Evolutionary conservation across 148 eudicot genomes (phyloP).

Genomic region (Euryodendron excelsum): DNA sequence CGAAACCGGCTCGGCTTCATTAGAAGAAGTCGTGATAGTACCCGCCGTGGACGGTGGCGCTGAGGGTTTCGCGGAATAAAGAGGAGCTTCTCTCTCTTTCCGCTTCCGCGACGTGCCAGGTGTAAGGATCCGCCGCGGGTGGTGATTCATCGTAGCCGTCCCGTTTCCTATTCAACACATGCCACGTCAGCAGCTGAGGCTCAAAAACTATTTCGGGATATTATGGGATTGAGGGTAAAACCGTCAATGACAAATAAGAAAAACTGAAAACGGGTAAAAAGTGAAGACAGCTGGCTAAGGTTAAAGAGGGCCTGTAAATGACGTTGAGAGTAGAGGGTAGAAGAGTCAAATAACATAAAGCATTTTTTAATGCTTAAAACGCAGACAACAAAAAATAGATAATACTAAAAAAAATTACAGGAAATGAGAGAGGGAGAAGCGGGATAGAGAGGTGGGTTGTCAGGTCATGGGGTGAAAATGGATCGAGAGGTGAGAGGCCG

Average conservation of each 20-base stretch:
- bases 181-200: background rate
- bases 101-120: slow-evolving; percentile 54
- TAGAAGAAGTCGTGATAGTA: slow-evolving; percentile 17
- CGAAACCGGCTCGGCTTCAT: slow-evolving; percentile 19
- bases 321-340: background rate
- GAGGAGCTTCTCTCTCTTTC: slow-evolving; percentile 48
- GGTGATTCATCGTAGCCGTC: slow-evolving; percentile 61
- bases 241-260: background rate
- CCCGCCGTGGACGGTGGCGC: slow-evolving; percentile 7
- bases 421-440: background rate
- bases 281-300: background rate
- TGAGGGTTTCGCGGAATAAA: slow-evolving; percentile 3
- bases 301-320: background rate
- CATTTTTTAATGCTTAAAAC: background rate
- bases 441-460: background rate
- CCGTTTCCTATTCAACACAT: slow-evolving; percentile 6
- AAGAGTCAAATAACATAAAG: background rate
- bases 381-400: background rate
- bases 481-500: background rate
- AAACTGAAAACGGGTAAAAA: background rate
- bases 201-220: background rate
- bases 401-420: background rate
- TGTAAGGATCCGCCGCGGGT: slow-evolving; percentile 33
- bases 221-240: background rate
- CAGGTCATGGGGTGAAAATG: background rate